Base-by-base conservation (phyloP, 345 rosid species). In the Nephelium lappaceum region DNA sequence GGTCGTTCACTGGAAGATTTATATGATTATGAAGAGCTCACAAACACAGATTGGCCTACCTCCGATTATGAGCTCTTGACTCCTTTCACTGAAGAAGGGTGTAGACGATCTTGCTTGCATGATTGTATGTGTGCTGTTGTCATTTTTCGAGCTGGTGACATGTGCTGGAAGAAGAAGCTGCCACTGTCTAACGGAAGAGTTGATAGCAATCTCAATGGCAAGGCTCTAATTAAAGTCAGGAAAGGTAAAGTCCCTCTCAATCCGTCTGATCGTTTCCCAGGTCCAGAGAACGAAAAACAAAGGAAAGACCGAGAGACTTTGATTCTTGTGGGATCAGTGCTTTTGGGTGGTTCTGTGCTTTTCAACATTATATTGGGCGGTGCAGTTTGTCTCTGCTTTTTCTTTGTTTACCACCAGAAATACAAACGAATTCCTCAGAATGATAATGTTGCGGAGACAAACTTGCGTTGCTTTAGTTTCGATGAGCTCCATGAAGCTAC, bases 91-190 rank as follows among this genome's bases (percentile, higher is more conserved):
- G 81, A 79, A 79, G 79, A 2, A 1, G 51, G 74, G 21, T 86
- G 89, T 67, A 74, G 24, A 25, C 67, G 14, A 23, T 75, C 84
- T n/a, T 86, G 89, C 81, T 74, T 84, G 78, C 69, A 38, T 0
- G 89, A 86, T 70, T 86, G 86, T 58, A 31, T 75, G 41, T 86
- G 88, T 75, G 82, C 71, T 27, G 86, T 80, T 21, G 86, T 78
- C 11, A 78, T 83, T 45, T 81, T 81, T 31, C 27, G 75, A 53
- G 23, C 7, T 1, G 73, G 64, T 8, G 38, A 57, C 15, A 14
- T 9, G 38, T 85, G 88, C 68, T 81, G 83, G 83, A 83, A 85
- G 88, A 85, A 85, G 84, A 83, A 80, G 71, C 45, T 81, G 15
- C 88, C 88, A 10, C 82, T 85, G 8, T 78, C 84, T n/a, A 83